Evolutionary conservation across 106 monocot genomes (phyloP), one percentile per base, ranked within the genome.

Genomic region (Xerophyta viscosa): DNA sequence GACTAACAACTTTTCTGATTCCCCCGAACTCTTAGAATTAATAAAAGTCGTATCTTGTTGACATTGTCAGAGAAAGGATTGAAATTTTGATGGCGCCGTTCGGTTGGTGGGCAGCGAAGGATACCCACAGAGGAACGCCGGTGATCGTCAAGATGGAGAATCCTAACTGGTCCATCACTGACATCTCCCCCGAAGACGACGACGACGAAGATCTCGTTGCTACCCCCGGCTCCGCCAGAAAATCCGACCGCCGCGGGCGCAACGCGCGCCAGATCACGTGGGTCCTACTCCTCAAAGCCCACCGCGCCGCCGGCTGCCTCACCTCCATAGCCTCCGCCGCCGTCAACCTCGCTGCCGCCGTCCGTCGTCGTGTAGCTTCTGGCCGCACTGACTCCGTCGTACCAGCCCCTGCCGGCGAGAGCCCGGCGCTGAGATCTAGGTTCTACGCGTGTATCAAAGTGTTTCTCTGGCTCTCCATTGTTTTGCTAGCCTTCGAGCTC

Each of bases 221-320:
- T 11, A 22, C 2, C 4, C 13, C 47, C 17, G n/a, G 62, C 12
- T 20, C 20, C 18, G 47, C 37, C 6, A 48, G 71, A 25, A 80
- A 77, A 36, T 68, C 72, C 31, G 77, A 65, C n/a, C 48, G 69
- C 19, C 48, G 80, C 29, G 66, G 74, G 28, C 83, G 80, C 58
- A 93, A 87, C 61, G 87, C 87, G 49, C 83, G 77, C 69, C 93
- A 94, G 52, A 80, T 94, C 50, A 81, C 84, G 1, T 94, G 93
- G 93, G 81, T 84, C 6, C 70, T 94, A 26, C 88, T 94, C 23
- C 80, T 94, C 13, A 75, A 75, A 43, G 87, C 88, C 21, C 87
- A 93, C 67, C 70, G 77, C 19, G 83, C 93, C 31, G 93, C 87
- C 17, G 93, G 83, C 2, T 83, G 83, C 64, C 80, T 93, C 21